Conservation (phyloP, 2,329 filamentous ascomycete genomes). For the Cladosporium sp. region DNA sequence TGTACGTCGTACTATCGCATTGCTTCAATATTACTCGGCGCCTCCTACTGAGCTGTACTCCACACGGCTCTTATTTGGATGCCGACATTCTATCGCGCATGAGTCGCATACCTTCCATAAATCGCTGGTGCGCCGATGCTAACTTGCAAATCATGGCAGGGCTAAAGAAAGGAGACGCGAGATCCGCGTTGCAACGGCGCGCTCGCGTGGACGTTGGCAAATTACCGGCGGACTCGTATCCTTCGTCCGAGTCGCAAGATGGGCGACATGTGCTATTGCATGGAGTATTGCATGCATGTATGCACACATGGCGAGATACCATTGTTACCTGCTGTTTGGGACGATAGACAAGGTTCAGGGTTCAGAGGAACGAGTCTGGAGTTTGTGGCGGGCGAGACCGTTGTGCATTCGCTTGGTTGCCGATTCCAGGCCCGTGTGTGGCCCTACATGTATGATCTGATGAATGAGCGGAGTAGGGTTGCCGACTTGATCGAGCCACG, state of each 20-base stretch:
- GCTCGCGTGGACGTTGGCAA: not conserved
- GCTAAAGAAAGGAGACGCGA: conserved; percentile 5
- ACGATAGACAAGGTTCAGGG: not conserved
- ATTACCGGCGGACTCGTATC: not conserved
- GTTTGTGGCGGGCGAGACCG: not conserved
- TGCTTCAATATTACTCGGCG: too few relatives aligned
- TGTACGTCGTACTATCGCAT: too few relatives aligned
- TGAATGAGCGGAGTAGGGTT: not conserved
- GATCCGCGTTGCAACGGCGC: not conserved
- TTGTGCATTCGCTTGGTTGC: not conserved
- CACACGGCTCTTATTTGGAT: not conserved
- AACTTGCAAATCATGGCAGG: not conserved
- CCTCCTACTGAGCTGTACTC: not conserved
- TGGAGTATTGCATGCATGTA: too few relatives aligned
- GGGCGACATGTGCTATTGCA: too few relatives aligned
- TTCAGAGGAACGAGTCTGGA: not conserved
- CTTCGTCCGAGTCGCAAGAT: too few relatives aligned
- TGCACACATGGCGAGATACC: too few relatives aligned
- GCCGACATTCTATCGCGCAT: not conserved
- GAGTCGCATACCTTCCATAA: conserved; percentile 2
- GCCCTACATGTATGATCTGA: too few relatives aligned
- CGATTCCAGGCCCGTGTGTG: not conserved
- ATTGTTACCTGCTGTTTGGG: not conserved
- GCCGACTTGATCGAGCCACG: not conserved
- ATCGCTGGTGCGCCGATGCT: not conserved